These are phyloP conservation scores for Salmacisia buchloeana DNA, from an alignment of 1,284 basidiomycete species.

Conservation along the genomic window DNA sequence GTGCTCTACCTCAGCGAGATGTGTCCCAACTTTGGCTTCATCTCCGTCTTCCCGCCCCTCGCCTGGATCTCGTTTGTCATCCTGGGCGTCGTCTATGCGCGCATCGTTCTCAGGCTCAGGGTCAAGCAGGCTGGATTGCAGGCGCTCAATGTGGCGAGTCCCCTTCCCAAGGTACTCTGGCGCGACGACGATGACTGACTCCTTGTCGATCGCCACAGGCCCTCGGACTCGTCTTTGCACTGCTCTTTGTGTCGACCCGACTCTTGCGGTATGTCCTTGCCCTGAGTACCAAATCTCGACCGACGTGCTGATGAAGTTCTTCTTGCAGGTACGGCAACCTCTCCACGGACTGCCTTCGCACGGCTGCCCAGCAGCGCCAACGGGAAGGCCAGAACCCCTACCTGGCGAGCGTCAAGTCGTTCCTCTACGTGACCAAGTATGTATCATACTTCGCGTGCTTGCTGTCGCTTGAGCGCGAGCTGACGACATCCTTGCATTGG, in stretches of 20 bases:
- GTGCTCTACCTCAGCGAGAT: neutral
- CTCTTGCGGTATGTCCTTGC: conserved; percentile 17
- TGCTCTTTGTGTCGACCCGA: conserved; percentile 27
- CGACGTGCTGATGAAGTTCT: neutral
- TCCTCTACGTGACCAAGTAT: conserved; percentile 36
- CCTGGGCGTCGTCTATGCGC: conserved; percentile 33
- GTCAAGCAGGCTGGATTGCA: neutral
- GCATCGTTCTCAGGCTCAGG: conserved; percentile 19
- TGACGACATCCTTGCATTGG: neutral
- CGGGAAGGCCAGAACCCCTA: conserved; percentile 22
- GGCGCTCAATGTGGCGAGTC: neutral
- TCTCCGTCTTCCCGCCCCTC: conserved; percentile 36
- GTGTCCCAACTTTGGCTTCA: conserved; percentile 15
- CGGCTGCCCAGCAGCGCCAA: conserved; percentile 16
- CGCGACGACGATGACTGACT: no score
- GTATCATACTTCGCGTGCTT: neutral
- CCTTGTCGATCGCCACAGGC: neutral
- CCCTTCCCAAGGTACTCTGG: no score
- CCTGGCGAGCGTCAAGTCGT: conserved; percentile 23
- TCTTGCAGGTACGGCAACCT: conserved; percentile 25
- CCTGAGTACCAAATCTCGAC: neutral
- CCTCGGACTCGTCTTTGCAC: conserved; percentile 15
- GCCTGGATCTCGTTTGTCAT: conserved; percentile 36
- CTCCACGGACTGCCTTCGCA: conserved; percentile 27
- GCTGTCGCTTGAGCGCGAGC: neutral